Base-by-base conservation (phyloP, 164 flowering plant genomes). In the Dillenia turbinata region DNA sequence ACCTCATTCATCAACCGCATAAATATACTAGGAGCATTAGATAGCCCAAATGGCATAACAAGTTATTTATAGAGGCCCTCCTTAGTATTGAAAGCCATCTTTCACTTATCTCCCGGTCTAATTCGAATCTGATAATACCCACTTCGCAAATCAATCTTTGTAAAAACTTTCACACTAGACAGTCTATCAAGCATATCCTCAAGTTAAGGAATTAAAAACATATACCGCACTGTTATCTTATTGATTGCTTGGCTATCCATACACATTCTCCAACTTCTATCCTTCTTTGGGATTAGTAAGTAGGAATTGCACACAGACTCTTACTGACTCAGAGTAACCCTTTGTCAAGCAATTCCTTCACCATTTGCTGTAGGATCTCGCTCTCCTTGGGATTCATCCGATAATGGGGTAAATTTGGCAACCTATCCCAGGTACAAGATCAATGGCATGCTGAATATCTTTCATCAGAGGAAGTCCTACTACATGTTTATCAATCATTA, bases 231-330 rank as follows among this genome's bases (percentile, higher is more conserved):
- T 2, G 50, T 44, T 12, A 65, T 65, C 16, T 58, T 65, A 19
- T 64, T 64, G 33, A 64, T 64, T 8, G n/a, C 68, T 12, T 33
- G 11, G 50, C 49, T 65, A 50, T 57, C 62, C 0, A 59, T n/a
- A 22, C 63, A 52, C 58, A 59, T 66, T 3, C 15, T 14, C 63
- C n/a, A 52, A 24, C 44, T 66, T 0, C 33, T 14, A 52, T 61
- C 58, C 15, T 65, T 57, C 62, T 51, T 61, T 11, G 24, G 56
- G 1, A 9, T 33, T 9, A 19, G 1, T 19, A 19, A 61, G 15
- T 3, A 60, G 19, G 47, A 19, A 14, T 9, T 3, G 60, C 49
- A 12, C 26, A 47, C 7, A 5, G 19, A n/a, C 17, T 40, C 51
- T n/a, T 57, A 6, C 12, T 44, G 1, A 19, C 22, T 19, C 22